A percentile compares a stretch with the other conserved stretches of the same genome.
phyloP scores from a whole-genome alignment of 2,329 filamentous ascomycete species.

The Diaporthe caulivora region DNA sequence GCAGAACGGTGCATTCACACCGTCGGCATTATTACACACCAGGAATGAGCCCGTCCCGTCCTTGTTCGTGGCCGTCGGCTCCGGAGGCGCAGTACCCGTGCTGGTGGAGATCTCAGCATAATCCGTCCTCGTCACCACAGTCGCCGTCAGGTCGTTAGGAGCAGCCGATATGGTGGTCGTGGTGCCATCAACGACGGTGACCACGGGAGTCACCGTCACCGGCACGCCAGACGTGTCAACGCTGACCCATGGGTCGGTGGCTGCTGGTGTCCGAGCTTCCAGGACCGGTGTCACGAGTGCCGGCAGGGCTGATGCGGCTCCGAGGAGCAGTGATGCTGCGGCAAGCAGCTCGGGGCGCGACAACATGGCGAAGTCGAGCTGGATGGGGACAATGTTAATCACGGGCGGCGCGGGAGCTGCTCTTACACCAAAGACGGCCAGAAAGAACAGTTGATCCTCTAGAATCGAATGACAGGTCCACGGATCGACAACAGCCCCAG shows the following conservation, averaged over 20 bases:
- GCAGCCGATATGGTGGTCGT: slow-evolving; percentile 54
- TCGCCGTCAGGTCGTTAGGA: slow-evolving; percentile 56
- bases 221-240: slow-evolving; percentile 62
- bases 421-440: background rate
- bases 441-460: background rate
- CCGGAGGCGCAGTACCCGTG: slow-evolving; percentile 56
- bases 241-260: slow-evolving; percentile 63
- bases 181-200: slow-evolving; percentile 57
- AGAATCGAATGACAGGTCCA: slow-evolving; percentile 25
- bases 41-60: slow-evolving; percentile 62
- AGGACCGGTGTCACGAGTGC: slow-evolving; percentile 29
- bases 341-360: slow-evolving; percentile 31
- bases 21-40: slow-evolving; percentile 62
- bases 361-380: slow-evolving; percentile 11
- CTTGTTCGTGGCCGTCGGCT: slow-evolving; percentile 58
- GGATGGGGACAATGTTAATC: background rate
- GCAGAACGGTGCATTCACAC: slow-evolving; percentile 64
- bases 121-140: slow-evolving; percentile 51
- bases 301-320: slow-evolving; percentile 27
- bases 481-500: background rate
- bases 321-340: slow-evolving; percentile 27
- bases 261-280: slow-evolving; percentile 23
- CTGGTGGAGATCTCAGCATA: slow-evolving; percentile 48
- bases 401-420: background rate
- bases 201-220: slow-evolving; percentile 62